Percentiles rank a stretch among this genome's conserved stretches.
Evolutionary conservation across 2,329 filamentous ascomycete species (phyloP).

Genomic region (Mollisiaceae sp.): DNA sequence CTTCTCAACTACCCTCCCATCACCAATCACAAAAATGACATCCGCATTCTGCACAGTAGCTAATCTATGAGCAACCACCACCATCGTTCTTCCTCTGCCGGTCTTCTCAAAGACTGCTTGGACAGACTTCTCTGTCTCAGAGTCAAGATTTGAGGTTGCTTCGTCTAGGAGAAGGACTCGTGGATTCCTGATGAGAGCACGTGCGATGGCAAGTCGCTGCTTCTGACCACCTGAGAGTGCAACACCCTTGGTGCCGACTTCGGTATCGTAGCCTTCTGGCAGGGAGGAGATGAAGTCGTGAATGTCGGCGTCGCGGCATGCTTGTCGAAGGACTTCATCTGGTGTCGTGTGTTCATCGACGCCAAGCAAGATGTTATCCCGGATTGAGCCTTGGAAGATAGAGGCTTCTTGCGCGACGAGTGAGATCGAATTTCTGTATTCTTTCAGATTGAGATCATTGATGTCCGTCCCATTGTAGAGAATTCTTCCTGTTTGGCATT

Average conservation of each 20-base stretch:
- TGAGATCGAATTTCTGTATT: constrained; percentile 68
- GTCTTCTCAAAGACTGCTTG: constrained; percentile 70
- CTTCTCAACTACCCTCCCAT: constrained; percentile 35
- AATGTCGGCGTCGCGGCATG: constrained; percentile 51
- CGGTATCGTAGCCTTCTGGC: constrained; percentile 54
- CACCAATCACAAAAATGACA: constrained; percentile 39
- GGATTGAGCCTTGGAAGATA: constrained; percentile 69
- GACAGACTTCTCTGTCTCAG: constrained; percentile 58
- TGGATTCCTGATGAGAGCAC: constrained; percentile 57
- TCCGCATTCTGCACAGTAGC: constrained; percentile 39
- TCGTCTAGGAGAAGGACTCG: constrained; percentile 68
- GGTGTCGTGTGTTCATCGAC: constrained; percentile 55
- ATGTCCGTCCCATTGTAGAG: constrained; percentile 67
- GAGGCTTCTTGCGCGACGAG: constrained; percentile 78
- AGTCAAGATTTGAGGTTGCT: constrained; percentile 64
- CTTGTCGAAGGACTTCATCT: constrained; percentile 68
- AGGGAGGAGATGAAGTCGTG: constrained; percentile 56
- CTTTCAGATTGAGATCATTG: constrained; percentile 58
- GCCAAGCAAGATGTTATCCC: constrained; percentile 71
- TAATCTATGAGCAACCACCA: constrained; percentile 43
- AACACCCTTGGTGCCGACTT: constrained; percentile 50
- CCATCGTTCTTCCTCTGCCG: constrained; percentile 57
- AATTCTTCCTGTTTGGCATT: constrained; percentile 66
- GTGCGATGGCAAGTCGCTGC: constrained; percentile 59
- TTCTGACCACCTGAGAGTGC: constrained; percentile 58